Percentiles rank a stretch among this genome's conserved stretches.
phyloP scores from a whole-genome alignment of 768 basidiomycete species.

The Pleurotus ostreatus region DNA sequence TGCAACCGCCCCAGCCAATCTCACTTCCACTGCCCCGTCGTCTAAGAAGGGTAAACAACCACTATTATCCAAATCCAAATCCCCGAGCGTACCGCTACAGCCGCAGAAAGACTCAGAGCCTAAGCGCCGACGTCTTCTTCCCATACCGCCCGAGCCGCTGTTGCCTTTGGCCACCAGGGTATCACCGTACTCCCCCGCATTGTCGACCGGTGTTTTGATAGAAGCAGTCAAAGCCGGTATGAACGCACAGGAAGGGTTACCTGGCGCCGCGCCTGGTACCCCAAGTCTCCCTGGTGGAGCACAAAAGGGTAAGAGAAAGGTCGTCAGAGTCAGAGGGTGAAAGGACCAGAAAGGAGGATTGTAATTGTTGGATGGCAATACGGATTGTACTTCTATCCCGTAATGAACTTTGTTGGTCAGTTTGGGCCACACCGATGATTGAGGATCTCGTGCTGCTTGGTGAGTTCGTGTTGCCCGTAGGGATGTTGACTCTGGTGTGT shows the following conservation, averaged over 20 bases:
- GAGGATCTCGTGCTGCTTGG: no score
- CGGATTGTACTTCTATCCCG: background rate
- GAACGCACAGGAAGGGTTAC: constrained; percentile 55
- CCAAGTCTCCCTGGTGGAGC: constrained; percentile 23
- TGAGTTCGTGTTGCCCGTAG: no score
- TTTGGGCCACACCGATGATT: no score
- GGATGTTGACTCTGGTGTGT: no score
- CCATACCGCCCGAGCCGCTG: constrained; percentile 72
- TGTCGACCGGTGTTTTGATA: constrained; percentile 73
- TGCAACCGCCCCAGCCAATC: constrained; percentile 22
- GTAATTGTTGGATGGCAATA: background rate
- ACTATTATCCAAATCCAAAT: constrained; percentile 40
- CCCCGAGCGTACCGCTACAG: constrained; percentile 25
- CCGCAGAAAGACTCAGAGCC: constrained; percentile 19
- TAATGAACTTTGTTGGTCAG: background rate
- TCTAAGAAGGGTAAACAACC: constrained; percentile 51
- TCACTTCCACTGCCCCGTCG: constrained; percentile 26
- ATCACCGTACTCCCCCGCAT: constrained; percentile 75
- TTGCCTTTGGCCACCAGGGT: constrained; percentile 71
- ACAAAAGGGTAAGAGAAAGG: constrained; percentile 78
- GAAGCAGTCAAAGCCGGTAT: constrained; percentile 86
- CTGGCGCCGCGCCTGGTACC: constrained; percentile 32
- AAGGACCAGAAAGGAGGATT: background rate
- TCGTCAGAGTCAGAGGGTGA: constrained; percentile 63
- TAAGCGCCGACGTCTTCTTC: constrained; percentile 42